These are phyloP conservation scores for Suillus alpinus DNA, from an alignment of 768 basidiomycete genomes.

Conservation along the genomic window DNA sequence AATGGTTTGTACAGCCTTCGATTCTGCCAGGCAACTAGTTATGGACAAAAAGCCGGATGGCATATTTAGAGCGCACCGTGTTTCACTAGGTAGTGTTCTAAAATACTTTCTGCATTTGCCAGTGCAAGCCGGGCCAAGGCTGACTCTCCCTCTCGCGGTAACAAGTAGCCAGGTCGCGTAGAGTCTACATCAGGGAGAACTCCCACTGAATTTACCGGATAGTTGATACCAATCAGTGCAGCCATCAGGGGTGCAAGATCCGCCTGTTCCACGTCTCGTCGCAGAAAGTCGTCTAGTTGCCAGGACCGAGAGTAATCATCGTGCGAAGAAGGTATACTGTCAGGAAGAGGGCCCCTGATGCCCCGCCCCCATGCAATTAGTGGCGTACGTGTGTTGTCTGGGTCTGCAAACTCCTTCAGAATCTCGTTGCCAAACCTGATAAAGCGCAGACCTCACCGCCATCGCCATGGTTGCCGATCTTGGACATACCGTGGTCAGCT, in stretches of 20 bases:
- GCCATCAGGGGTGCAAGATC: conserved; percentile 81
- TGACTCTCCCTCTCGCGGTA: conserved; percentile 43
- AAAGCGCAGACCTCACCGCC: conserved; percentile 51
- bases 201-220: conserved; percentile 83
- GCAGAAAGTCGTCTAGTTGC: conserved; percentile 53
- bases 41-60: neutral
- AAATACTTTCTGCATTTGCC: conserved; percentile 65
- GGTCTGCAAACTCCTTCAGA: conserved; percentile 48
- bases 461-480: conserved; percentile 86
- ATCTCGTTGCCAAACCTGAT: neutral
- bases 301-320: conserved; percentile 69
- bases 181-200: conserved; percentile 75
- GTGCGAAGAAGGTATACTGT: conserved; percentile 54
- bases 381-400: conserved; percentile 85
- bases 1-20: conserved; percentile 56
- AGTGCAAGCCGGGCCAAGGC: conserved; percentile 52
- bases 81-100: conserved; percentile 78
- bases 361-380: conserved; percentile 82
- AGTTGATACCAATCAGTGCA: conserved; percentile 63
- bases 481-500: conserved; percentile 89
- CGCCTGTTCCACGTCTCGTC: conserved; percentile 81
- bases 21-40: conserved; percentile 36
- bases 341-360: conserved; percentile 64
- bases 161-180: conserved; percentile 55
- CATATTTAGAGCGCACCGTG: conserved; percentile 48